Conservation (phyloP, 2,329 filamentous ascomycete genomes). For the Nannizzia gypsea region DNA sequence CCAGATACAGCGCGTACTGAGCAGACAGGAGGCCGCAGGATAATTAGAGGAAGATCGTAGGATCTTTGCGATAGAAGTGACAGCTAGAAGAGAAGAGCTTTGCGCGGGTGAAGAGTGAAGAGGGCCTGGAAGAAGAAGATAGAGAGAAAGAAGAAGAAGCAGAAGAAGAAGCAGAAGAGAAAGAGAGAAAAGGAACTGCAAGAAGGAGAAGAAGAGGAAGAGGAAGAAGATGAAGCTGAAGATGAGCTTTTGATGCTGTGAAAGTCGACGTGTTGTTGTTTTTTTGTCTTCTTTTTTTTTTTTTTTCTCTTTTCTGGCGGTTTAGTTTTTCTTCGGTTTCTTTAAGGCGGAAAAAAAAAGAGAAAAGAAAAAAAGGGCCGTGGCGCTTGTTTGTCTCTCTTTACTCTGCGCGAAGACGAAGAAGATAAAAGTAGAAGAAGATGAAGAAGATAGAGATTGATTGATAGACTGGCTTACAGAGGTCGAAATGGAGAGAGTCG, state of each 20-base stretch:
- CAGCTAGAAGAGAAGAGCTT: constrained; percentile 12
- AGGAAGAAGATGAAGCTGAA: neutral
- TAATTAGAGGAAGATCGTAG: neutral
- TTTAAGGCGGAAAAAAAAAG: neutral
- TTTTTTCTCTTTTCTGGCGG: neutral
- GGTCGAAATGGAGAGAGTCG: neutral
- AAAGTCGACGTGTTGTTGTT: neutral
- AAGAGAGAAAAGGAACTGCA: constrained; percentile 14
- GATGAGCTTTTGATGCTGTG: neutral
- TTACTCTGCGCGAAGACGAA: neutral
- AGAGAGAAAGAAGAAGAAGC: constrained; percentile 2
- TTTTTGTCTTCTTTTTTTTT: neutral
- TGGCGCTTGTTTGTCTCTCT: neutral
- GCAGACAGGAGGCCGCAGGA: too few relatives aligned
- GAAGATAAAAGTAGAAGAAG: neutral
- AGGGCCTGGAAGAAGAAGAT: constrained; percentile 1
- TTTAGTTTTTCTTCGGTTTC: too few relatives aligned
- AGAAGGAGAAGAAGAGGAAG: neutral
- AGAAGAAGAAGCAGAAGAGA: constrained; percentile 6
- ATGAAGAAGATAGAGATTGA: too few relatives aligned
- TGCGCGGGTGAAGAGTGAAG: constrained; percentile 13
- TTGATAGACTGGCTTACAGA: neutral
- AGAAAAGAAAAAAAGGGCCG: neutral
- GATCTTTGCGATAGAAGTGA: constrained; percentile 6
- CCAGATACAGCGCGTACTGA: neutral